Evolutionary conservation across 768 basidiomycete species (phyloP).

Genomic region (Cyclocybe aegerita): DNA sequence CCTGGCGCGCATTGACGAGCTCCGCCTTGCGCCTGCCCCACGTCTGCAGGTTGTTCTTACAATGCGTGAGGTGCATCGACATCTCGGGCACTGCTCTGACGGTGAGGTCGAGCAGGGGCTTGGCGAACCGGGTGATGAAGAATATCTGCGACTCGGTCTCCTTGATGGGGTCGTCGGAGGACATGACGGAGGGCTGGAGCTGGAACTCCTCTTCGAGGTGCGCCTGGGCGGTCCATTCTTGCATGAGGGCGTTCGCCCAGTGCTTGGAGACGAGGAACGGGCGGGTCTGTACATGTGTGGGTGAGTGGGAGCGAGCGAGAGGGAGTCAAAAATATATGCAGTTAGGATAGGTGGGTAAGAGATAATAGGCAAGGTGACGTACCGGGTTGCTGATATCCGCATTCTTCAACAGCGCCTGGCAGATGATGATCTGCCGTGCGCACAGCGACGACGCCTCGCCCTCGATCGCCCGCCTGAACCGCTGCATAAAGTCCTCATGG

Average conservation of each 20-base stretch:
- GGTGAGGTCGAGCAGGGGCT: conserved; percentile 80
- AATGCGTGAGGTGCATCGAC: conserved; percentile 62
- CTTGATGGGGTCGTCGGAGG: conserved; percentile 44
- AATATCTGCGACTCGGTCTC: conserved; percentile 85
- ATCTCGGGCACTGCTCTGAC: conserved; percentile 75
- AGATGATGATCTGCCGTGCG: conserved; percentile 66
- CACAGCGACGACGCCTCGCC: conserved; percentile 39
- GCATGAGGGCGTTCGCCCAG: conserved; percentile 87
- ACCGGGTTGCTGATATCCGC: conserved; percentile 99
- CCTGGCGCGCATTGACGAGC: conserved; percentile 25
- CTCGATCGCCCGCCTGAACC: conserved; percentile 51
- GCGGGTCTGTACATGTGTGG: conserved; percentile 59
- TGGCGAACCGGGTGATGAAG: conserved; percentile 81
- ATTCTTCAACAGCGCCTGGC: conserved; percentile 93
- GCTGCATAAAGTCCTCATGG: conserved; percentile 80
- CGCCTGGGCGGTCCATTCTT: conserved; percentile 92
- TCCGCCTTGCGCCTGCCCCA: conserved; percentile 61
- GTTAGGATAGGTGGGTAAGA: not conserved
- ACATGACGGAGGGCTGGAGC: conserved; percentile 61
- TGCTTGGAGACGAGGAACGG: conserved; percentile 89
- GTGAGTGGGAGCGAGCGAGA: not conserved
- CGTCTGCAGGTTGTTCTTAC: conserved; percentile 62
- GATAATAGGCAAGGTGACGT: conserved; percentile 30
- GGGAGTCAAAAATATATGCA: conserved; percentile 2
- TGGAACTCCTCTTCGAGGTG: conserved; percentile 78